Conservation (phyloP, 495 filamentous ascomycete genomes). For the Xylaria acuta region DNA sequence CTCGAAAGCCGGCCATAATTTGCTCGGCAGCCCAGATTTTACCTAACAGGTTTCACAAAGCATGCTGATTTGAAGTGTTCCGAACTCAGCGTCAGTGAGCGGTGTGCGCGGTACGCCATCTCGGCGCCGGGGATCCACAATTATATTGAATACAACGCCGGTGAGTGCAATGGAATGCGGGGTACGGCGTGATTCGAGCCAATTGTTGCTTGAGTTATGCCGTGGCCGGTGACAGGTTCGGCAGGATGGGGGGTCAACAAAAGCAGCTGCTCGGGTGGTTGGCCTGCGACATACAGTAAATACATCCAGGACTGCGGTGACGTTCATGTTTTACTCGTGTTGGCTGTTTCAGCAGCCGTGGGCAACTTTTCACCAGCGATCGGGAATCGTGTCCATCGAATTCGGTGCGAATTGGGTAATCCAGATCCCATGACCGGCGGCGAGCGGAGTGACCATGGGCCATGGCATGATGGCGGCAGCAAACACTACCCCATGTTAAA, state of each 20-base stretch:
- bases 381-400: neutral
- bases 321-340: neutral
- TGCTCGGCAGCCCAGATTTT: neutral
- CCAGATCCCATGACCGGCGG: neutral
- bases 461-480: neutral
- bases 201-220: neutral
- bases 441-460: neutral
- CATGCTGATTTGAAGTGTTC: neutral
- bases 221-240: neutral
- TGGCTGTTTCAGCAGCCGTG: neutral
- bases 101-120: neutral
- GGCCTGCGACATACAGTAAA: neutral
- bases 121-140: neutral
- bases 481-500: neutral
- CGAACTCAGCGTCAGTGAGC: neutral
- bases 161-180: constrained; percentile 3
- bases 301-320: neutral
- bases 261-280: neutral
- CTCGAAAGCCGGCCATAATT: neutral
- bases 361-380: neutral
- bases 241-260: neutral
- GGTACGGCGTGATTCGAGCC: neutral
- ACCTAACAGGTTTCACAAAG: neutral
- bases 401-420: neutral
- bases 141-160: neutral